Evolutionary conservation across 129 eudicot species (phyloP), one percentile per base, ranked within the genome.

Genomic region (Saussurea involucrata): DNA sequence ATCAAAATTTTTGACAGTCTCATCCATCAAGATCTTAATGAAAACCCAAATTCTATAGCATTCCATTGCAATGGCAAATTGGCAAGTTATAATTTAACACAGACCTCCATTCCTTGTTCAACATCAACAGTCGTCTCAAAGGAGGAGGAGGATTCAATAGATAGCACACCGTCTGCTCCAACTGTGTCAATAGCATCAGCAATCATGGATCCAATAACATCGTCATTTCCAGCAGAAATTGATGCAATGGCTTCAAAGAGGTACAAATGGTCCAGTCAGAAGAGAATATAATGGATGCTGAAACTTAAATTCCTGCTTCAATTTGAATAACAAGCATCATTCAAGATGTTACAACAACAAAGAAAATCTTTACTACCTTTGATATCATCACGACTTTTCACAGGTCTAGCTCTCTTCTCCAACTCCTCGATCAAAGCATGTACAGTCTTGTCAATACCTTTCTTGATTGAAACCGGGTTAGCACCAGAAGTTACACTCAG

Each of bases 51-150:
- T n/a, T n/a, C n/a, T n/a, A n/a, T n/a, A n/a, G n/a, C n/a, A n/a
- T n/a, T n/a, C n/a, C n/a, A n/a, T n/a, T n/a, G n/a, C n/a, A n/a
- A n/a, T n/a, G n/a, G n/a, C n/a, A n/a, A n/a, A n/a, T n/a, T n/a
- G n/a, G n/a, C n/a, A 15, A 60, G 1, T 37, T 25, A n/a, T 20
- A 21, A 18, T 29, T 22, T 11, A 13, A 42, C 71, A 83, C 90
- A 72, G 7, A 93, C 98, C 98, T 93, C 95, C 97, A 91, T 93
- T 81, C 96, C 98, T 80, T 93, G 97, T 88, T 93, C 97, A 9
- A 93, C 97, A 76, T 89, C 97, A 57, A 93, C 96, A 6, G 97
- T 93, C 6, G 98, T 93, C 85, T 93, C 97, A 76, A 90, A 91
- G 3, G 97, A 93, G 13, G 98, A 93, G 0, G 98, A 93, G 7